Conservation (phyloP, 495 filamentous ascomycete species). For the Neurospora sp. region DNA sequence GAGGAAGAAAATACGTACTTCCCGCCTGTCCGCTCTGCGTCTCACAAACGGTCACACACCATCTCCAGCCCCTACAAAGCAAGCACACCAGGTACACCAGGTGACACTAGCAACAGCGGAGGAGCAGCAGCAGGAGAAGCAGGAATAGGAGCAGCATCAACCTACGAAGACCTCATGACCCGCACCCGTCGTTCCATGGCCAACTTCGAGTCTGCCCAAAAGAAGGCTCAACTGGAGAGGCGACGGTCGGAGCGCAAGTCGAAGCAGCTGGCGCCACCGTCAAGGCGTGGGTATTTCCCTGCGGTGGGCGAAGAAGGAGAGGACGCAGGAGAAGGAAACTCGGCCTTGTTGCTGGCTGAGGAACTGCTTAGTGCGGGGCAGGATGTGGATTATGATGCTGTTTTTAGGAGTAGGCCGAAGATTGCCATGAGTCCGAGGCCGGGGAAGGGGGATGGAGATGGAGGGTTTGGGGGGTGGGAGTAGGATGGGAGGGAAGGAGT, state of each 20-base stretch:
- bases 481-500: neutral
- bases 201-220: conserved; percentile 38
- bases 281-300: conserved; percentile 25
- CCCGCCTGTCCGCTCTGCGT: conserved; percentile 2
- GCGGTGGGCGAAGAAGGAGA: conserved; percentile 27
- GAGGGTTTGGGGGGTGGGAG: conserved; percentile 1
- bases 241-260: conserved; percentile 38
- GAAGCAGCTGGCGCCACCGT: conserved; percentile 19
- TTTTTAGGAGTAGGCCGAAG: conserved; percentile 78
- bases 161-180: conserved; percentile 47
- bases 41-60: conserved; percentile 16
- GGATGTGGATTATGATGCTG: conserved; percentile 72
- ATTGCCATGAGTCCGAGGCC: conserved; percentile 70
- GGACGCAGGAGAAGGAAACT: conserved; percentile 2
- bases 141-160: neutral
- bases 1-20: conserved; percentile 4
- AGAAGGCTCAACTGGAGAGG: conserved; percentile 48
- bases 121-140: neutral
- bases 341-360: conserved; percentile 18
- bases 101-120: neutral
- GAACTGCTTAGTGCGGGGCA: conserved; percentile 37
- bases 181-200: conserved; percentile 81
- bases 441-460: conserved; percentile 12
- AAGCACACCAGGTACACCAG: neutral
- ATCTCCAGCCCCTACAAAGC: conserved; percentile 5